Conservation (phyloP, 495 filamentous ascomycete species). For the Cercophora newfieldiana region DNA sequence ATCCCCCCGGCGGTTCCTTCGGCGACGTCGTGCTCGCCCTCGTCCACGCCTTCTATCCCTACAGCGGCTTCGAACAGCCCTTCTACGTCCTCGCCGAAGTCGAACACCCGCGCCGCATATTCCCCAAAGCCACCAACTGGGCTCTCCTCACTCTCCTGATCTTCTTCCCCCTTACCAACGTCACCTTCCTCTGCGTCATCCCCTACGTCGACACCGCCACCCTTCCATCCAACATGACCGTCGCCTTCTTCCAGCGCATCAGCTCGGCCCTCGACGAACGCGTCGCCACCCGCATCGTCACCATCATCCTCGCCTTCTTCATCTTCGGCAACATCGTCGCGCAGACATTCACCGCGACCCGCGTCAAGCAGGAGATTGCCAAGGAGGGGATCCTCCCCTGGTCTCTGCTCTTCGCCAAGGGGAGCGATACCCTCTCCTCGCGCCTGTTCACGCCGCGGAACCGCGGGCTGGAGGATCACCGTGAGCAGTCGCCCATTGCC, state of each 20-base stretch:
- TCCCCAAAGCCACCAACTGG: slow-evolving; percentile 19
- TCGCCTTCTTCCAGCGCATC: slow-evolving; percentile 10
- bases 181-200: slow-evolving; percentile 18
- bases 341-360: slow-evolving; percentile 7
- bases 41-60: slow-evolving; percentile 26
- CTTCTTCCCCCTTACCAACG: slow-evolving; percentile 22
- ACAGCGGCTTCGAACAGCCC: slow-evolving; percentile 27
- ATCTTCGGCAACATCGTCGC: slow-evolving; percentile 9
- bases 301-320: background rate
- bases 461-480: background rate
- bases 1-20: background rate
- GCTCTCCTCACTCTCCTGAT: slow-evolving; percentile 16
- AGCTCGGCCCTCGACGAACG: too few species aligned
- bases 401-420: background rate
- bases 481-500: background rate
- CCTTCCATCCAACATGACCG: slow-evolving; percentile 9
- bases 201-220: background rate
- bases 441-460: background rate
- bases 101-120: slow-evolving; percentile 16
- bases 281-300: background rate
- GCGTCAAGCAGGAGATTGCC: slow-evolving; percentile 14
- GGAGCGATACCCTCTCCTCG: background rate
- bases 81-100: slow-evolving; percentile 34
- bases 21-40: slow-evolving; percentile 11
- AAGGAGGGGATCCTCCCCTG: slow-evolving; percentile 13